Base-by-base conservation (phyloP, 768 basidiomycete species). In the Gloeostereum incarnatum region DNA sequence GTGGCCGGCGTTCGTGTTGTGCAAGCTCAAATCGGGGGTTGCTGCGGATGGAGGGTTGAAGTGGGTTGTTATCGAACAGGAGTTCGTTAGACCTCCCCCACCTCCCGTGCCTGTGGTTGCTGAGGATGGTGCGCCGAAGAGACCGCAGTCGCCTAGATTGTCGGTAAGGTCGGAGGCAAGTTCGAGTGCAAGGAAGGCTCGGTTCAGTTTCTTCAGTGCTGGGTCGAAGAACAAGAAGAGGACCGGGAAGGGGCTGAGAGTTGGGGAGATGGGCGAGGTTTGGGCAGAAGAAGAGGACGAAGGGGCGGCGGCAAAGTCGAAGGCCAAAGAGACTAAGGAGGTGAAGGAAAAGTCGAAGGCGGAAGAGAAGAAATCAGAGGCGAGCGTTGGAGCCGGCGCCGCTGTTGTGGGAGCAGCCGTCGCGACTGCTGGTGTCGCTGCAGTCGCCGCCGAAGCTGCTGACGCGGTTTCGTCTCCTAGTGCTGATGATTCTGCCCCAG, bases 261-360 rank as follows among this genome's bases (percentile, higher is more conserved):
- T 79, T 16, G 80, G 79, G 13, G 84, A 87, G 59, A 67, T 82
- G 71, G 84, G 84, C 7, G 84, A 85, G 51, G 60, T 76, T 11
- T 47, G 83, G 22, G 56, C 64, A 16, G 81, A 84, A 50, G 75
- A 72, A 46, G 65, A 63, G 3, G 62, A 59, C 46, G 58, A n/a
- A n/a, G n/a, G n/a, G n/a, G n/a, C n/a, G n/a, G n/a, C n/a, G n/a
- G n/a, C n/a, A n/a, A n/a, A 55, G n/a, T 37, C 45, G 17, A 46
- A 44, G 29, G 45, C 43, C 17, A 43, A 43, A 19, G 35, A 47
- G 31, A 25, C 37, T 33, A 49, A 49, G 25, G 34, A 47, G 30
- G 25, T 35, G 35, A 47, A 44, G 29, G 46, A 40, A 6, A 38
- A 42, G 34, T 40, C 30, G 19, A 38, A 25, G 23, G 46, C 29